Percentiles rank a stretch among this genome's conserved stretches.
Evolutionary conservation across 2,329 filamentous ascomycete species (phyloP).

Genomic region (Trichoderma koningii): DNA sequence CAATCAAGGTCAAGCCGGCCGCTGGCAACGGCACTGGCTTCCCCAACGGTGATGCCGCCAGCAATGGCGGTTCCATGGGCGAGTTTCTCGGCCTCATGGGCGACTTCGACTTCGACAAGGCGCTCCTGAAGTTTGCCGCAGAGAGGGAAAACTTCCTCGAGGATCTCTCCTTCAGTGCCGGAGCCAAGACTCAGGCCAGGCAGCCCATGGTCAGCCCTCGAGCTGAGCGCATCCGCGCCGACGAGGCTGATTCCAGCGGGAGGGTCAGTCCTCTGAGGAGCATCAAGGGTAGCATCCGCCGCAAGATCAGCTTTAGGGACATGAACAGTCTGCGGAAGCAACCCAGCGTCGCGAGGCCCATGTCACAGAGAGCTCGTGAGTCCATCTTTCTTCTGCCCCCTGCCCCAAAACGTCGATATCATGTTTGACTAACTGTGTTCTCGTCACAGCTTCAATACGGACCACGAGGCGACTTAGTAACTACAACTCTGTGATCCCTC

Average conservation of each 20-base stretch:
- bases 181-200: slow-evolving; percentile 70
- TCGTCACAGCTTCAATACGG: slow-evolving; percentile 60
- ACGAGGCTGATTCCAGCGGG: slow-evolving; percentile 61
- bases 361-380: slow-evolving; percentile 47
- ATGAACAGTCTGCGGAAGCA: slow-evolving; percentile 95
- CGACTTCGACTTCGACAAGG: slow-evolving; percentile 92
- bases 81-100: slow-evolving; percentile 41
- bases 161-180: slow-evolving; percentile 85
- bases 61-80: slow-evolving; percentile 36
- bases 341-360: slow-evolving; percentile 71
- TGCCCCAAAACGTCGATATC: neutral
- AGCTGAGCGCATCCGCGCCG: slow-evolving; percentile 77
- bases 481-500: slow-evolving; percentile 97
- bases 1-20: slow-evolving; percentile 54
- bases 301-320: slow-evolving; percentile 89
- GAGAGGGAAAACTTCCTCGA: slow-evolving; percentile 92
- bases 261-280: slow-evolving; percentile 59
- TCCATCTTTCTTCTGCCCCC: slow-evolving; percentile 19
- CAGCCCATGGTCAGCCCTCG: slow-evolving; percentile 76
- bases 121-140: slow-evolving; percentile 90
- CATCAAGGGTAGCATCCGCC: slow-evolving; percentile 81
- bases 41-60: slow-evolving; percentile 30
- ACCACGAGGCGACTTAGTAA: slow-evolving; percentile 90
- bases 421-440: slow-evolving; percentile 6
- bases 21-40: slow-evolving; percentile 33